Base-by-base conservation (phyloP, 2,329 filamentous ascomycete genomes). In the Tolypocladium pustulatum region DNA sequence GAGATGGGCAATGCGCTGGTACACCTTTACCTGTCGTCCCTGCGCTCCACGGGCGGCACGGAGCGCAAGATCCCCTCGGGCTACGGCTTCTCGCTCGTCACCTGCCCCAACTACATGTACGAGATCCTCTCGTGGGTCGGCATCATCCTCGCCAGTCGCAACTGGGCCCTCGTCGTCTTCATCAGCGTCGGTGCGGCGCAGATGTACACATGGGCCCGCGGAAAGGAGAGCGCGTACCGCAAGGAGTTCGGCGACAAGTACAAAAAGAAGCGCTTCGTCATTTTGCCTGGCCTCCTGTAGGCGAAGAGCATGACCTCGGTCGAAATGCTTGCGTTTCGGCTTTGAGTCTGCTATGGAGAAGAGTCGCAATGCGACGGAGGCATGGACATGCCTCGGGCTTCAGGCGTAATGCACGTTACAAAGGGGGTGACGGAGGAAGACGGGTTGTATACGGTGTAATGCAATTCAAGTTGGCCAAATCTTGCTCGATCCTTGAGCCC, bases 61-160 rank as follows among this genome's bases (percentile, higher is more conserved):
- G 91, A 95, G 71, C 84, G 93, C 60, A 91, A 91, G 66, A 95
- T 99, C 63, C 94, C 94, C 1, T 79, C 79, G 59, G 94, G 94
- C 32, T 84, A 93, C 60, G 90, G 92, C 36, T 97, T 97, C 74
- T 80, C 78, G 63, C 75, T 90, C 40, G 93, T 99, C 57, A 99
- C 94, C 15, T 96, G 92, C 77, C 94, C 94, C 49, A 99, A 99
- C 78, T 99, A 99, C 78, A 84, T 96, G 78, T 97, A 95, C 66
- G 94, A 99, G 76, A 81, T 89, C 8, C 72, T 96, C 41, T 85
- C 92, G 0, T 99, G 94, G 94, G 66, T 89, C 36, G 92, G 91
- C 32, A 80, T 97, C 58, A 87, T 89, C 65, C 71, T 96, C 51
- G 82, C 93, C 57, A 91, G 86, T 66, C 87, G 90, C 67, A 92